Percentiles rank a stretch among this genome's conserved stretches.
Evolutionary conservation across 306 rosid species (phyloP).

Genomic region (Glycine tomentella): DNA sequence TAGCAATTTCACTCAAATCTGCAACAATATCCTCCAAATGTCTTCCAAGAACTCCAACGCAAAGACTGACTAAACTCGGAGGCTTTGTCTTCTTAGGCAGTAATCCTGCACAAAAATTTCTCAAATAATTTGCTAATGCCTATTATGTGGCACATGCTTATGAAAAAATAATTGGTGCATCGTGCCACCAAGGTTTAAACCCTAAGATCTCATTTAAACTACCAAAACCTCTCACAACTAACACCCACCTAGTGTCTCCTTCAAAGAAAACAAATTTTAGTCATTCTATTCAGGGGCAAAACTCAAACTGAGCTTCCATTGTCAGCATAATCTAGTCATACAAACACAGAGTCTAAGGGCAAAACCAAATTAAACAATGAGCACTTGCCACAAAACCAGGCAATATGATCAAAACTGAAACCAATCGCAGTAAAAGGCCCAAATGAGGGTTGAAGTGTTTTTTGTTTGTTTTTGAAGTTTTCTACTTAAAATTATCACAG

Average conservation of each 20-base stretch:
- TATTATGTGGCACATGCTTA: not conserved
- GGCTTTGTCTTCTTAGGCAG: slow-evolving; percentile 59
- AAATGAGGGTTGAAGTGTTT: not conserved
- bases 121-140: slow-evolving; percentile 19
- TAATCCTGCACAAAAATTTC: slow-evolving; percentile 54
- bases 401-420: not conserved
- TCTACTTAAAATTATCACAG: not conserved
- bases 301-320: slow-evolving; percentile 19
- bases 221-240: slow-evolving; percentile 22
- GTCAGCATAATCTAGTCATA: slow-evolving; percentile 23
- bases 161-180: not conserved
- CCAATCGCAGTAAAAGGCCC: slow-evolving; percentile 6
- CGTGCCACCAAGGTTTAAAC: slow-evolving; percentile 14
- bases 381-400: not conserved
- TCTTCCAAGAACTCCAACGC: slow-evolving; percentile 81
- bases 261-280: slow-evolving; percentile 7
- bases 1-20: slow-evolving; percentile 76
- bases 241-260: slow-evolving; percentile 20
- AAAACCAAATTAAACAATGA: slow-evolving; percentile 9
- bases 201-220: not conserved
- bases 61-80: slow-evolving; percentile 71
- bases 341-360: slow-evolving; percentile 11
- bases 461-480: not conserved
- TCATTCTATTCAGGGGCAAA: slow-evolving; percentile 4
- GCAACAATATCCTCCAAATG: slow-evolving; percentile 82